Evolutionary conservation across 305 asterid species (phyloP).

Genomic region (Fraxinus greggii): DNA sequence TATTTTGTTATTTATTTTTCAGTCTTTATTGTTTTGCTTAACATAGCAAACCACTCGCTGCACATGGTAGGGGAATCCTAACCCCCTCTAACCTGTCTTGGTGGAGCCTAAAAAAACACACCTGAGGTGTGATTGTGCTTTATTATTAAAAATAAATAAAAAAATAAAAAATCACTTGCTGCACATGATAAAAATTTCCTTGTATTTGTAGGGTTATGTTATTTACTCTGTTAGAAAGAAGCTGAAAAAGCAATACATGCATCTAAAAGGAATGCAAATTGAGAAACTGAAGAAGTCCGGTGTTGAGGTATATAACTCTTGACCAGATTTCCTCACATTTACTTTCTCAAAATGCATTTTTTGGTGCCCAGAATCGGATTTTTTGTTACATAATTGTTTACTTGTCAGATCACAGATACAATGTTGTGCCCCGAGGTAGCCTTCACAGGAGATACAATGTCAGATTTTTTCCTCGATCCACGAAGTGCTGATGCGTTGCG

Average conservation of each 20-base stretch:
- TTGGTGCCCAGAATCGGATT: neutral
- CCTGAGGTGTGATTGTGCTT: neutral
- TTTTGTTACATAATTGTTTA: slow-evolving; percentile 10
- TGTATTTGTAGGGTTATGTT: slow-evolving; percentile 78
- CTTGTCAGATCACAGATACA: slow-evolving; percentile 79
- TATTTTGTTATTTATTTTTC: neutral
- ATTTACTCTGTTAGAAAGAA: slow-evolving; percentile 87
- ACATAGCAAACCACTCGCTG: neutral
- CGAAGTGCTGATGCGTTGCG: slow-evolving; percentile 92
- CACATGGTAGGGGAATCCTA: neutral
- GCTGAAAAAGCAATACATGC: slow-evolving; percentile 81
- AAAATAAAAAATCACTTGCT: too few species aligned
- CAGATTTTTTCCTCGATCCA: slow-evolving; percentile 80
- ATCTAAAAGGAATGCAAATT: slow-evolving; percentile 82
- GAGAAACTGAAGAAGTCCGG: slow-evolving; percentile 97
- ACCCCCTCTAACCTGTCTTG: neutral
- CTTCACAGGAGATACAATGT: slow-evolving; percentile 90
- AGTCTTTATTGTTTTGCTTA: slow-evolving; percentile 3
- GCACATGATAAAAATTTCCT: neutral
- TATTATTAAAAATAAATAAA: too few species aligned
- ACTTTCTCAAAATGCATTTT: neutral
- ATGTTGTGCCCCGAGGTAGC: slow-evolving; percentile 92
- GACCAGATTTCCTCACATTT: slow-evolving; percentile 9
- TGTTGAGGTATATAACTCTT: slow-evolving; percentile 57
- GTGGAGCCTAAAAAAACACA: neutral